Evolutionary conservation across 2,329 filamentous ascomycete genomes (phyloP), one percentile per base, ranked within the genome.

Genomic region (Penicillium nordicum): DNA sequence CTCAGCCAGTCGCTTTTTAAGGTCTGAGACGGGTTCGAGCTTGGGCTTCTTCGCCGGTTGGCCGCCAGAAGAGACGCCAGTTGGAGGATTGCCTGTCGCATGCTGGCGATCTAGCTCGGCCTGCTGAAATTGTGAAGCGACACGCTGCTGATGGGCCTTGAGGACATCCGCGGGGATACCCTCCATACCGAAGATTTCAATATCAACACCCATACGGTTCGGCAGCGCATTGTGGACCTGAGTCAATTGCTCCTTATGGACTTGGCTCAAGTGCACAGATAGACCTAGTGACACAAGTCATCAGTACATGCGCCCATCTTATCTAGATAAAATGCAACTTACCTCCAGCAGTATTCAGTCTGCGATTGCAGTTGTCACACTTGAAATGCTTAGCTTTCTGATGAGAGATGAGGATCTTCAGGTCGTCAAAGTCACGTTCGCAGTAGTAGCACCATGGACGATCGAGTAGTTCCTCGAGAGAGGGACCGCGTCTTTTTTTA

Each of bases 371-470:
- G 78, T 88, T 81, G 67, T 96, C 90, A 78, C 94, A 99, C 76
- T 96, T 97, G 82, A 96, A 97, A 76, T 99, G 94, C 77, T 97
- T 97, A n/a, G 93, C 92, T 74, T 97, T 97, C 72, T 97, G 94
- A 75, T 99, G 94, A 56, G 90, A 92, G 66, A 96, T 95, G 62
- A 99, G 86, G 66, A 97, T 92, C 80, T 96, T 97, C 45, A 96
- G 76, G 74, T 99, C 94, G 74, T 97, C 92, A 73, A 97, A 99
- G 77, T 97, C 93, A 78, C 93, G 89, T 77, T 99, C 94, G 87
- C 94, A 99, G 80, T 99, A 99, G 78, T 96, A 99, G 79, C 94
- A 99, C 92, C 92, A 97, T 48, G 93, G 89, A 56, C 92, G 88
- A 64, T 82, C 80, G 60, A 99, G 84, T 66, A 96, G 81, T 77